phyloP scores from a whole-genome alignment of 2,329 filamentous ascomycete species.

The Ascochyta rabiei region DNA sequence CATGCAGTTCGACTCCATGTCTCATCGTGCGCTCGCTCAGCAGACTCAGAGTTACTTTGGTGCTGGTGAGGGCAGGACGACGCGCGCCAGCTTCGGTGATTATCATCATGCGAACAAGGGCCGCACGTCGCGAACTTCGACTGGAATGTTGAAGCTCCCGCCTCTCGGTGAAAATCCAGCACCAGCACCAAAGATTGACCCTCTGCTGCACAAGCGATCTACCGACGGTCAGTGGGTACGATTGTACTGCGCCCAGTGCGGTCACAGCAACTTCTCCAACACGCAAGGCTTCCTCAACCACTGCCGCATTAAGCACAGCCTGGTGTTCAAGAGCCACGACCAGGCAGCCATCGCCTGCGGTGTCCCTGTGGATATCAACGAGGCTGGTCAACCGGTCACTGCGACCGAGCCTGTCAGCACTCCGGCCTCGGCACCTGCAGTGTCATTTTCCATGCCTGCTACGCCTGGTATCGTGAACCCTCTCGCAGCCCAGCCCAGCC shows the following conservation, averaged over 20 bases:
- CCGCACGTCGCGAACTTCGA: slow-evolving; percentile 63
- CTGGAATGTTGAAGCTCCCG: slow-evolving; percentile 55
- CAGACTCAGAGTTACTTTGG: slow-evolving; percentile 47
- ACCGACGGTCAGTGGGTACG: slow-evolving; percentile 85
- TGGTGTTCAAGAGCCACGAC: slow-evolving; percentile 95
- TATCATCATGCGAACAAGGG: slow-evolving; percentile 56
- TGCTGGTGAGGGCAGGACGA: slow-evolving; percentile 72
- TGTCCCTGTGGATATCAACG: slow-evolving; percentile 75
- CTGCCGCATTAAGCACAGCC: slow-evolving; percentile 91
- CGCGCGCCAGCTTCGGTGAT: slow-evolving; percentile 75
- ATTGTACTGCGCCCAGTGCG: slow-evolving; percentile 84
- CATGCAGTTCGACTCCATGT: slow-evolving; percentile 73
- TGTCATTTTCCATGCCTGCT: slow-evolving; percentile 34
- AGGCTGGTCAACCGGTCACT: slow-evolving; percentile 48
- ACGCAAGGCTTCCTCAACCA: slow-evolving; percentile 99
- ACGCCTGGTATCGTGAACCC: slow-evolving; percentile 46
- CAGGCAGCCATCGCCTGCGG: slow-evolving; percentile 89
- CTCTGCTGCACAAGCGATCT: slow-evolving; percentile 82
- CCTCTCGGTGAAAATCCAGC: slow-evolving; percentile 51
- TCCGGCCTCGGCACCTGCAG: slow-evolving; percentile 36
- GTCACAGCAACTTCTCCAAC: slow-evolving; percentile 90
- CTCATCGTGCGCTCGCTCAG: slow-evolving; percentile 44
- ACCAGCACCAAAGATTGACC: slow-evolving; percentile 70
- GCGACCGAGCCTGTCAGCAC: slow-evolving; percentile 40
- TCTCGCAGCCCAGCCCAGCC: slow-evolving; percentile 37